These are phyloP conservation scores for Botrytis medusae DNA, from an alignment of 2,329 filamentous ascomycete species.

Conservation along the genomic window DNA sequence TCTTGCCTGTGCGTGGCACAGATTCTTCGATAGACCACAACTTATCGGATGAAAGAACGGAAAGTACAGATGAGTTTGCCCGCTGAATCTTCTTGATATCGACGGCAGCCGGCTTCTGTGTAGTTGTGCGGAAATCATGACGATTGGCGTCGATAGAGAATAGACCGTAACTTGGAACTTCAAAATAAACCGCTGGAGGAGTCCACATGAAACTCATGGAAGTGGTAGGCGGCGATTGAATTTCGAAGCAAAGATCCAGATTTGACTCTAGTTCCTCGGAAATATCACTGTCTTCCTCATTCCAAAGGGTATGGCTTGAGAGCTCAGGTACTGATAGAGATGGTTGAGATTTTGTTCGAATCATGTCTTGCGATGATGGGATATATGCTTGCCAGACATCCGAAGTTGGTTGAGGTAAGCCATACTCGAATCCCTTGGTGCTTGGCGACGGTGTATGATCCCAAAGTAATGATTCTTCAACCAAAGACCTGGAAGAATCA, in stretches of 20 bases:
- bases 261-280: neutral
- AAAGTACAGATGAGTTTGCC: conserved; percentile 16
- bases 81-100: conserved; percentile 28
- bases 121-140: conserved; percentile 28
- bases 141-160: conserved; percentile 26
- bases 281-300: neutral
- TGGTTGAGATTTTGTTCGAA: conserved; percentile 27
- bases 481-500: neutral
- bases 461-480: conserved; percentile 30
- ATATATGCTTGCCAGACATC: conserved; percentile 31
- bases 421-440: neutral
- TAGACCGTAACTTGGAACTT: conserved; percentile 26
- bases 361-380: conserved; percentile 23
- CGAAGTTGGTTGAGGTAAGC: conserved; percentile 33
- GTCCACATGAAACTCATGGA: conserved; percentile 25
- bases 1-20: neutral
- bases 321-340: conserved; percentile 25
- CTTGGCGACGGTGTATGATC: neutral
- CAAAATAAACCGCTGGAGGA: neutral
- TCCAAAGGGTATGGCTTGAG: conserved; percentile 29
- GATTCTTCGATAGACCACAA: conserved; percentile 28
- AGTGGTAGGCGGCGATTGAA: neutral
- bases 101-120: conserved; percentile 29
- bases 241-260: neutral
- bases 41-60: conserved; percentile 27